A percentile compares a stretch with the other conserved stretches of the same genome.
phyloP scores from a whole-genome alignment of 305 asterid species.

The Euphrasia arctica region DNA sequence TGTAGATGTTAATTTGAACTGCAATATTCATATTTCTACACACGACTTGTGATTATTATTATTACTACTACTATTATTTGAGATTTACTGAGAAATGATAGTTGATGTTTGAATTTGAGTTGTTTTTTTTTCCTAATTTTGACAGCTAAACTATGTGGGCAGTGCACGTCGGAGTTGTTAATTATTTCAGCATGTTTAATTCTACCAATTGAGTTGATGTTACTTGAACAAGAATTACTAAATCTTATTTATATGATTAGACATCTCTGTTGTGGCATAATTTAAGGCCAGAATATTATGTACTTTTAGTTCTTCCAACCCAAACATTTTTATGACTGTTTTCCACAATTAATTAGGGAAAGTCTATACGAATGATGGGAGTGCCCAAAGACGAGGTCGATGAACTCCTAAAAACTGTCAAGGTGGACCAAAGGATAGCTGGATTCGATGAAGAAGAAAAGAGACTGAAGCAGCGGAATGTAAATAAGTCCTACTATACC shows the following conservation, averaged over 20 bases:
- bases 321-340: constrained; percentile 8
- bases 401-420: constrained; percentile 58
- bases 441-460: constrained; percentile 93
- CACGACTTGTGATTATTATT: too few relatives aligned
- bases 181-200: too few relatives aligned
- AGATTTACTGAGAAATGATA: too few relatives aligned
- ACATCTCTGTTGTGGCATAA: constrained; percentile 7
- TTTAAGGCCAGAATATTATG: background rate
- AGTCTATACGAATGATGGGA: constrained; percentile 89
- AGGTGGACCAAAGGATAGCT: constrained; percentile 67
- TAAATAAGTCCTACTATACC: constrained; percentile 34
- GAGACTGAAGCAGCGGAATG: constrained; percentile 59
- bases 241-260: too few relatives aligned
- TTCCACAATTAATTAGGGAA: constrained; percentile 49
- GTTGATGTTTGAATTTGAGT: too few relatives aligned
- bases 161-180: too few relatives aligned
- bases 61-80: too few relatives aligned
- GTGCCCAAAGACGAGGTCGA: constrained; percentile 74
- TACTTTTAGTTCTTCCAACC: constrained; percentile 1
- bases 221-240: background rate
- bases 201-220: too few relatives aligned
- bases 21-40: background rate
- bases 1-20: background rate
- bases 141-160: too few relatives aligned
- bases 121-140: too few relatives aligned